phyloP scores from a whole-genome alignment of 2,329 filamentous ascomycete species.

The Ophiostoma sp. region DNA sequence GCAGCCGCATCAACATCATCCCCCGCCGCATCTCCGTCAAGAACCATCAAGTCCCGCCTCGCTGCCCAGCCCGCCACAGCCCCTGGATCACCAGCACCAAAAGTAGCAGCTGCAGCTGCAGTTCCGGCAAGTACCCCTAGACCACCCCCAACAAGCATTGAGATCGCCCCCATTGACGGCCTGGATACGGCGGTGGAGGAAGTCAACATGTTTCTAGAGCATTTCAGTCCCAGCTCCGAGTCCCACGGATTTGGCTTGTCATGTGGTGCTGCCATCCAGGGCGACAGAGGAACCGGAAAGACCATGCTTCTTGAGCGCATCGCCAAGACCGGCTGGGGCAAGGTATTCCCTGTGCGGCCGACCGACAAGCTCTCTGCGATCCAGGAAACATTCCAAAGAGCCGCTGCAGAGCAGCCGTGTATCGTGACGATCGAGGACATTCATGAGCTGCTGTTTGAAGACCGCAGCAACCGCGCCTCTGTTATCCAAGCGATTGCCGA shows the following conservation, averaged over 20 bases:
- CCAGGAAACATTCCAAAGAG: conserved; percentile 63
- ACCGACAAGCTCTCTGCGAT: conserved; percentile 56
- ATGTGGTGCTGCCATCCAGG: conserved; percentile 68
- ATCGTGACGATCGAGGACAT: conserved; percentile 75
- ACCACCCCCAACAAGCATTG: conserved; percentile 35
- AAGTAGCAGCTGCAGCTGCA: neutral
- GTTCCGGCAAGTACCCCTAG: neutral
- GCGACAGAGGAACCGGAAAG: conserved; percentile 81
- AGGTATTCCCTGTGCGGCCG: conserved; percentile 56
- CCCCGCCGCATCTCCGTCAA: conserved; percentile 17
- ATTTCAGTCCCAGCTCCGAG: conserved; percentile 29
- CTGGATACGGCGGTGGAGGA: conserved; percentile 57
- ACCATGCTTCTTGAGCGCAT: conserved; percentile 66
- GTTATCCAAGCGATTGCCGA: conserved; percentile 49
- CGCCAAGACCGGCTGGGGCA: conserved; percentile 63
- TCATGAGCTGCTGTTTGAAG: conserved; percentile 62
- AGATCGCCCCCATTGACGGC: conserved; percentile 59
- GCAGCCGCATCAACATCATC: conserved; percentile 17
- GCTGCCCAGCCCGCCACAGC: neutral
- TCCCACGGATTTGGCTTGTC: conserved; percentile 31
- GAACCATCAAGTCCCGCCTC: conserved; percentile 8
- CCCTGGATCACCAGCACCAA: neutral
- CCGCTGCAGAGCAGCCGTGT: conserved; percentile 63
- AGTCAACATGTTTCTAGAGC: conserved; percentile 60
- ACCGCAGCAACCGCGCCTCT: conserved; percentile 45